Base-by-base conservation (phyloP, 805 yeast genomes). In the Spathaspora hagerdaliae region DNA sequence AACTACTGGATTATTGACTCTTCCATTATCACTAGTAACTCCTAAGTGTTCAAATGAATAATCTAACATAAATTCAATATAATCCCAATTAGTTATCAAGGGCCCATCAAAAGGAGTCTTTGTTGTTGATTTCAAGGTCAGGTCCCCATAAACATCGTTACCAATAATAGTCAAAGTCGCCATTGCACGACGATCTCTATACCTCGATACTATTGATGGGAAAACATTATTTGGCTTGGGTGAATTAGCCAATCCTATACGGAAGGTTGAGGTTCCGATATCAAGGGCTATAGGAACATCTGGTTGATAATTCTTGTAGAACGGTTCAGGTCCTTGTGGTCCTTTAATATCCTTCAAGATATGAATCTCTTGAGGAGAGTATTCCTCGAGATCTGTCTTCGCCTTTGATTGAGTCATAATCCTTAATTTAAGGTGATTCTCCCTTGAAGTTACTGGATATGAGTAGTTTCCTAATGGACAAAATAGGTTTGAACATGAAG, bases 41-140 rank as follows among this genome's bases (percentile, higher is more conserved):
- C 92, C 85, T 40, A 92, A 58, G 61, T 88, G 95, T 49, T 81
- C 77, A 59, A 94, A 85, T 0, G 90, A 73, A 59, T 90, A 94
- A 63, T 92, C 98, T 41, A 94, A 60, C 43, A 92, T 78, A 47
- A 75, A 78, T 60, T 94, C 99, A 2, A 85, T 77, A 47, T 83
- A 78, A 46, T 94, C 98, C 98, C 98, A 95, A 61, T 91, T 95
- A 26, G 95, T 83, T 32, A 94, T 72, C 53, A 89, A 69, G 5
- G 87, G 78, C 0, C 96, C 96, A 62, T 94, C 99, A 59, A 78
- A 92, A 0, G 97, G 96, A 5, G 87, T 72, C 55, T 79, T 82
- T 31, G 87, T 77, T 44, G 83, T 83, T 13, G 87, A 74, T 50
- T 83, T 78, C 39, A 86, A 77, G 1, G 85, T 67, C 7, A 83